Evolutionary conservation across 2,329 filamentous ascomycete species (phyloP).

Genomic region (Colletotrichum nymphaeae): DNA sequence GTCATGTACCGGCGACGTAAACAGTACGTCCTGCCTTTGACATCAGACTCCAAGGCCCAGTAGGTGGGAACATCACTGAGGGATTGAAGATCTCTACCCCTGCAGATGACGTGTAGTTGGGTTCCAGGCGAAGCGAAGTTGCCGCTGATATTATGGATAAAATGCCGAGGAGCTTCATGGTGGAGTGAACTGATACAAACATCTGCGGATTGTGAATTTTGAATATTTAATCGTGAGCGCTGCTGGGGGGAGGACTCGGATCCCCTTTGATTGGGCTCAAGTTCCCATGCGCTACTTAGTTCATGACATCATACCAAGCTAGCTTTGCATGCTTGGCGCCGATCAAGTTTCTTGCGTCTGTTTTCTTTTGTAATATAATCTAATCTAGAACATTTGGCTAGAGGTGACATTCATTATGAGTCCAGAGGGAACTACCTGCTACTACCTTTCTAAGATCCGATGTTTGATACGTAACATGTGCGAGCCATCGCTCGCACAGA

Average conservation of each 20-base stretch:
- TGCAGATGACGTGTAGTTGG: slow-evolving; percentile 43
- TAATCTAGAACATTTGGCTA: neutral
- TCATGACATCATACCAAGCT: slow-evolving; percentile 8
- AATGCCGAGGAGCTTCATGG: neutral
- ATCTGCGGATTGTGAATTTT: neutral
- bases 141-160: neutral
- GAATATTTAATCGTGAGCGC: neutral
- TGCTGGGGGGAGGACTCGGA: neutral
- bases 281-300: too few species aligned
- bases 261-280: neutral
- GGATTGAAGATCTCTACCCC: slow-evolving; percentile 45
- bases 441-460: neutral
- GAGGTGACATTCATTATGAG: neutral
- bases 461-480: neutral
- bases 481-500: too few species aligned
- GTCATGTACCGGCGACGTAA: slow-evolving; percentile 42
- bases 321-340: neutral
- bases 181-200: neutral
- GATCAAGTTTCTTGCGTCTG: neutral
- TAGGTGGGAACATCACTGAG: slow-evolving; percentile 40
- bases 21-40: slow-evolving; percentile 43
- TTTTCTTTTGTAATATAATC: neutral
- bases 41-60: slow-evolving; percentile 45
- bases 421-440: neutral
- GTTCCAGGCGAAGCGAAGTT: slow-evolving; percentile 16